Base-by-base conservation (phyloP, 768 basidiomycete species). In the Leccinum fibrillosum region DNA sequence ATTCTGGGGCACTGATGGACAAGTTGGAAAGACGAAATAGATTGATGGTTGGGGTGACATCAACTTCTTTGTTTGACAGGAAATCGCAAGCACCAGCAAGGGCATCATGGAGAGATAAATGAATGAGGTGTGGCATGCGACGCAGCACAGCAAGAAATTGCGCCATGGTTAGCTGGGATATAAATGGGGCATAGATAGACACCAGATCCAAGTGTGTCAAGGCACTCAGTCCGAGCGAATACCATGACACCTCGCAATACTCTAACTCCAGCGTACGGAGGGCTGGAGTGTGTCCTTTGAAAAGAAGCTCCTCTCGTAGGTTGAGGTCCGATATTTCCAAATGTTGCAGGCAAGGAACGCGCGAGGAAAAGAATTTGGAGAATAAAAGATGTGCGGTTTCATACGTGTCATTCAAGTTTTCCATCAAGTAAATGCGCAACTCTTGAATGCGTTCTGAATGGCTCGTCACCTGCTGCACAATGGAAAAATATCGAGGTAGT, bases 161-260 rank as follows among this genome's bases (percentile, higher is more conserved):
- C 4, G 55, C 53, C 17, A 69, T 65, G 10, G 68, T 61, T 1
- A 74, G 75, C n/a, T 68, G 70, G 17, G 62, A 57, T 28, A 28
- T 28, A 28, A 28, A 28, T 6, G 52, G 23, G 3, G 13, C 19
- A 26, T 69, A 52, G 2, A 74, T 53, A 48, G 71, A 42, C 26
- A 68, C 60, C 5, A 80, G 61, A 39, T 66, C 70, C 21, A 81
- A 66, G 53, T 15, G 63, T 7, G 70, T 73, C 10, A 81, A 74
- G 49, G 68, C 66, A 32, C 53, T 44, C 23, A 21, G 30, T 30
- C 15, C 34, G 23, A 52, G 39, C 13, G 19, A 39, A 30, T 49
- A 15, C 25, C 11, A 51, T 23, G 55, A 21, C 49, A 42, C 17
- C 13, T 32, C 42, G 28, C 48, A 49, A 1, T 12, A 4, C 19